Conservation (phyloP, 805 yeast species). For the Clavispora fructus region DNA sequence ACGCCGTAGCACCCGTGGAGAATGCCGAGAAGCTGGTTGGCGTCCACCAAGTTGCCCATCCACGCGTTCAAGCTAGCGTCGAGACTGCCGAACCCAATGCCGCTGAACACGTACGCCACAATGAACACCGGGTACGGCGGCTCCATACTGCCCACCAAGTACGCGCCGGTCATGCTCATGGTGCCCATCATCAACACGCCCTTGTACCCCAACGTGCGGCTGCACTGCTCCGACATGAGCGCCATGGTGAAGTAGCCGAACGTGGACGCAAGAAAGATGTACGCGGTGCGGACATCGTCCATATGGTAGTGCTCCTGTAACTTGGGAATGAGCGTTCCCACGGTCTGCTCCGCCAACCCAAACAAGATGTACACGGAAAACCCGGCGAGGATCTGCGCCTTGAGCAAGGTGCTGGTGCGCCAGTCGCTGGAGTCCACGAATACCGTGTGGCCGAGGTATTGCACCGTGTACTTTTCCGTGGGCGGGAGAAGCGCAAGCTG, state of each 20-base stretch:
- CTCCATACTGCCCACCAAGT: slow-evolving; percentile 29
- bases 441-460: slow-evolving; percentile 23
- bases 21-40: slow-evolving; percentile 47
- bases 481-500: slow-evolving; percentile 7
- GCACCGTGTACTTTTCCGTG: slow-evolving; percentile 11
- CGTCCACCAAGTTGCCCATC: slow-evolving; percentile 42
- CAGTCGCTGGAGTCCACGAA: slow-evolving; percentile 37
- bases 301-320: slow-evolving; percentile 44
- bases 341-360: slow-evolving; percentile 57
- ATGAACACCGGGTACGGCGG: slow-evolving; percentile 42
- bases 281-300: slow-evolving; percentile 43
- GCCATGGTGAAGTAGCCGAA: slow-evolving; percentile 55
- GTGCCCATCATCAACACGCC: slow-evolving; percentile 39
- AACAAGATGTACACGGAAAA: slow-evolving; percentile 39
- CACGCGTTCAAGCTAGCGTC: slow-evolving; percentile 55
- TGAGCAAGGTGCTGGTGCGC: slow-evolving; percentile 31
- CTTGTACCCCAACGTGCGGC: slow-evolving; percentile 41
- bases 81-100: slow-evolving; percentile 52
- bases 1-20: slow-evolving; percentile 51
- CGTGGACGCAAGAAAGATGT: slow-evolving; percentile 48
- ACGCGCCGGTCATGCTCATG: slow-evolving; percentile 31
- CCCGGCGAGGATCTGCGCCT: slow-evolving; percentile 38
- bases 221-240: slow-evolving; percentile 39
- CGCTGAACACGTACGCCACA: slow-evolving; percentile 36
- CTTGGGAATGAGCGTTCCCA: slow-evolving; percentile 55